Percentiles rank a stretch among this genome's conserved stretches.
phyloP scores from a whole-genome alignment of 768 basidiomycete species.

The Trametes cingulata region DNA sequence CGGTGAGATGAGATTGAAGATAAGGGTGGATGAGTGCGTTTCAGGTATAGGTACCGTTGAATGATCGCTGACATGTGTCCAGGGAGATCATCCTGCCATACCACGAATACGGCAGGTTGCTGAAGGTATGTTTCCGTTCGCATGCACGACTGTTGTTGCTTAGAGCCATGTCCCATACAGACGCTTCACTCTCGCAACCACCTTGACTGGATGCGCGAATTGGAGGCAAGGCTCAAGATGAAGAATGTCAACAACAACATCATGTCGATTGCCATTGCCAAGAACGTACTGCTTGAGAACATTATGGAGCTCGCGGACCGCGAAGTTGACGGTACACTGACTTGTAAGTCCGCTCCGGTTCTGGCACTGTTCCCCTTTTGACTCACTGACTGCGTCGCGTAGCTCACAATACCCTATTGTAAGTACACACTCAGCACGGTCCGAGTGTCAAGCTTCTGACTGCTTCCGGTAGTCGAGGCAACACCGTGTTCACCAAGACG shows the following conservation, averaged over 20 bases:
- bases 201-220: slow-evolving; percentile 73
- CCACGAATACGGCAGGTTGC: slow-evolving; percentile 57
- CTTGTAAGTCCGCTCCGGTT: slow-evolving; percentile 48
- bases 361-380: too few relatives aligned
- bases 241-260: slow-evolving; percentile 63
- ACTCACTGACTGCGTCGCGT: not conserved
- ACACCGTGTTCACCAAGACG: slow-evolving; percentile 52
- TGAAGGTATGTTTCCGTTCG: slow-evolving; percentile 47
- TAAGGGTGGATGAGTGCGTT: slow-evolving; percentile 73
- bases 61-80: not conserved
- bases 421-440: slow-evolving; percentile 33
- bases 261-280: slow-evolving; percentile 70
- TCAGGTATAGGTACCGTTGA: not conserved
- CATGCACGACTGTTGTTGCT: not conserved
- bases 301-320: slow-evolving; percentile 67
- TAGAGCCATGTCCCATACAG: slow-evolving; percentile 32
- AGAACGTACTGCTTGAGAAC: slow-evolving; percentile 62
- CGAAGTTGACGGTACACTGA: slow-evolving; percentile 69
- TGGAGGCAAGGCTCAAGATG: slow-evolving; percentile 65
- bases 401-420: slow-evolving; percentile 78
- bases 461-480: slow-evolving; percentile 50
- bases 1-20: slow-evolving; percentile 74
- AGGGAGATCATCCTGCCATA: slow-evolving; percentile 83
- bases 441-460: not conserved
- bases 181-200: slow-evolving; percentile 60